A percentile compares a stretch with the other conserved stretches of the same genome.
These are phyloP conservation scores for Adansonia gregorii DNA, from an alignment of 441 rosid species.

Conservation along the genomic window DNA sequence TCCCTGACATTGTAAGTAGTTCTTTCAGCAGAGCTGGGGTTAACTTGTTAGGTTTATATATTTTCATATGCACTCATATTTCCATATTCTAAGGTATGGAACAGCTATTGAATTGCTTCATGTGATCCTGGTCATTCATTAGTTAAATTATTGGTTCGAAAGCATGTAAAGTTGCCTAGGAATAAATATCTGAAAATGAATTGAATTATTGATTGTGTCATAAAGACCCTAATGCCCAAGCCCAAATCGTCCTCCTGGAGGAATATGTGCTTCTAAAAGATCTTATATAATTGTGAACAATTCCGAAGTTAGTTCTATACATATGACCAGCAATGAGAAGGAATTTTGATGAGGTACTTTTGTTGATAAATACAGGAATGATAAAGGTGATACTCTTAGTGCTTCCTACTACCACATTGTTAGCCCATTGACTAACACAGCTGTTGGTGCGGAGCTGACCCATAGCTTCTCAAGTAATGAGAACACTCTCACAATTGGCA, in stretches of 20 bases:
- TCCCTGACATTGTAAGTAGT: constrained; percentile 75
- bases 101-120: background rate
- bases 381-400: constrained; percentile 67
- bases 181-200: background rate
- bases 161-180: background rate
- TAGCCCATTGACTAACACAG: constrained; percentile 76
- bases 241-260: too few relatives aligned
- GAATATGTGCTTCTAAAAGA: too few relatives aligned
- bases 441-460: constrained; percentile 91
- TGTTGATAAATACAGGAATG: constrained; percentile 55
- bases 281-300: too few relatives aligned
- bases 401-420: constrained; percentile 90
- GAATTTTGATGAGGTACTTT: background rate
- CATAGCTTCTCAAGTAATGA: constrained; percentile 83
- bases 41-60: background rate
- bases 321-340: too few relatives aligned
- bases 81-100: background rate
- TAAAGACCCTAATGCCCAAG: too few relatives aligned
- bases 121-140: background rate
- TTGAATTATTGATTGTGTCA: background rate
- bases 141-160: background rate
- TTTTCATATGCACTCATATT: background rate
- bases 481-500: constrained; percentile 76
- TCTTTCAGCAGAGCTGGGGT: background rate
- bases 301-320: too few relatives aligned